Base-by-base conservation (phyloP, 441 rosid species). In the Populus hybrid region DNA sequence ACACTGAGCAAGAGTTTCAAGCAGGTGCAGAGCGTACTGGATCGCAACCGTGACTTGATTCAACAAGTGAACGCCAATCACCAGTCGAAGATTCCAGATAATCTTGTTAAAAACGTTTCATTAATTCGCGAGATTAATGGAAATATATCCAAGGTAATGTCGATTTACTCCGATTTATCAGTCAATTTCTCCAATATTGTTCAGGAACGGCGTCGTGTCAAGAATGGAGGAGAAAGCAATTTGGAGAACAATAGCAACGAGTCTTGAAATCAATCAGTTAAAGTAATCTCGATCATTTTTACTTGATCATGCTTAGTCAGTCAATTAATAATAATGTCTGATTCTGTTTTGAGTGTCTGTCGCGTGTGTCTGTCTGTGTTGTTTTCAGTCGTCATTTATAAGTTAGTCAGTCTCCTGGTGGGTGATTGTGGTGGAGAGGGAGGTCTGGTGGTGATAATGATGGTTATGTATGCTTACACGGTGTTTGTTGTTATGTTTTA, bases 31-130 rank as follows among this genome's bases (percentile, higher is more conserved):
- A 74, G 83, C 36, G 85, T 87, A 11, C 84, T 94, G 46, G 98
- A 94, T 78, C 85, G 82, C 76, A 94, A 92, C 68, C 85, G 91
- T 67, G 83, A 71, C 10, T 86, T 94, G 80, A 91, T 94, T 77
- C 82, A 82, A 77, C 88, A 83, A 73, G 95, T 87, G 74, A 94
- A 94, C 82, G 88, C 88, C 67, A 94, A 94, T 42, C 94, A 91
- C 71, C 87, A 72, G 68, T 92, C 92, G 2, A 83, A 76, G 81
- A 86, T 81, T 75, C 90, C 91, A 0, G 92, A 84, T 23, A 89
- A 94, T 77, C 81, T 94, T 71, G 84, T 85, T 2, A 85, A 82
- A 79, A 94, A 94, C 83, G 92, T 88, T 14, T 82, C 79, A 19
- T 59, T 94, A 79, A 92, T 94, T 26, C 80, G 81, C 69, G 87